Conservation (phyloP, 2,329 filamentous ascomycete species). For the Mycogone perniciosa region DNA sequence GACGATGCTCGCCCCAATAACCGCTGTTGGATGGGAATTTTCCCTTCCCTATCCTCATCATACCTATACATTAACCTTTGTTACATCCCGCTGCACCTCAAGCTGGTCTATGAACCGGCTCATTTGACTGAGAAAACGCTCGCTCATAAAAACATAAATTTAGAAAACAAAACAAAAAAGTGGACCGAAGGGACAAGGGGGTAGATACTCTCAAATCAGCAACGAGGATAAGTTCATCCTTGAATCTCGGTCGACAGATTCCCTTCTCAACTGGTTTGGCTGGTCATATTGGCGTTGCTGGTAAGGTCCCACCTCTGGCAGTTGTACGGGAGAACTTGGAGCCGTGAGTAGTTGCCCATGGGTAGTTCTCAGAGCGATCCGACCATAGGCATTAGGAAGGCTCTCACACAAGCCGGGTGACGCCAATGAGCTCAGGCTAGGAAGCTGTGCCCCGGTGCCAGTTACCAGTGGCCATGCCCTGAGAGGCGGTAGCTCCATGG, state of each 20-base stretch:
- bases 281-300: neutral
- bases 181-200: neutral
- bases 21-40: neutral
- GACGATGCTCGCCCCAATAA: neutral
- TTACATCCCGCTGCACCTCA: neutral
- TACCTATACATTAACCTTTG: neutral
- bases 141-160: neutral
- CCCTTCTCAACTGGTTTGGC: neutral
- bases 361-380: neutral
- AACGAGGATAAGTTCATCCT: constrained; percentile 1
- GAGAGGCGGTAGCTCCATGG: constrained; percentile 37
- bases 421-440: constrained; percentile 21
- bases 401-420: constrained; percentile 9
- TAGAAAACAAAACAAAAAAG: neutral
- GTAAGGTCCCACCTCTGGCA: neutral
- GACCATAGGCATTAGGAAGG: constrained; percentile 1
- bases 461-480: constrained; percentile 9
- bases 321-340: constrained; percentile 27
- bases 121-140: neutral
- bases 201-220: neutral
- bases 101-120: neutral
- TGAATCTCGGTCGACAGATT: neutral
- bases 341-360: constrained; percentile 23
- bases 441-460: constrained; percentile 21
- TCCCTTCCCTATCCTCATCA: neutral